A percentile compares a stretch with the other conserved stretches of the same genome.
Conservation (phyloP, 2,329 filamentous ascomycete species). For the Dothidotthia symphoricarpi region DNA sequence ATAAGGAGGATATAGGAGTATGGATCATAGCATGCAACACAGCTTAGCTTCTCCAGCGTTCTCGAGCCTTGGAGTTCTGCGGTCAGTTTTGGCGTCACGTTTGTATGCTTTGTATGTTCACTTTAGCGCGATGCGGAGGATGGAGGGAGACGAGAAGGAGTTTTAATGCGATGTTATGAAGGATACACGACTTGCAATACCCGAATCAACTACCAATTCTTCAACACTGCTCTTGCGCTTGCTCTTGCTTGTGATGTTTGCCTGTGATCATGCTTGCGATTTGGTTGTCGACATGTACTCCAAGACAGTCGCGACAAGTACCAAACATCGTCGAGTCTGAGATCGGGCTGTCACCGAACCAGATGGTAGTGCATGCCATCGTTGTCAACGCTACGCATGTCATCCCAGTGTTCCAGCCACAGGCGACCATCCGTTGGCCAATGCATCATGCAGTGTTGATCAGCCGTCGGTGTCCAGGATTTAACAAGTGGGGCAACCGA, state of each 20-base stretch:
- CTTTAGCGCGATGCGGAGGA: constrained; percentile 16
- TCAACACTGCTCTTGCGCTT: constrained; percentile 1
- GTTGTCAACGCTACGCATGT: too few species aligned
- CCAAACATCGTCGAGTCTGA: too few species aligned
- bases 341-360: too few species aligned
- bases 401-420: constrained; percentile 1
- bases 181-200: constrained; percentile 37
- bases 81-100: constrained; percentile 20
- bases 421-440: constrained; percentile 17
- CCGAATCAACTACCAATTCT: constrained; percentile 26
- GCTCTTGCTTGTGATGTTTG: too few species aligned
- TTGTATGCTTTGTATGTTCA: constrained; percentile 22
- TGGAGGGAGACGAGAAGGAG: constrained; percentile 18
- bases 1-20: constrained; percentile 22
- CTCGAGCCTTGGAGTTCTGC: constrained; percentile 25
- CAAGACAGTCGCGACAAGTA: too few species aligned
- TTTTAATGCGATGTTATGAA: constrained; percentile 39
- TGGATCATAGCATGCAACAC: constrained; percentile 16
- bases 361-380: too few species aligned
- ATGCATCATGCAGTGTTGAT: constrained; percentile 24
- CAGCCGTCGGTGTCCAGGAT: constrained; percentile 19
- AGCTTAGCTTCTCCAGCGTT: constrained; percentile 24
- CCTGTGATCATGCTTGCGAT: constrained; percentile 1
- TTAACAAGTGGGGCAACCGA: constrained; percentile 14
- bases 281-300: too few species aligned